A percentile compares a stretch with the other conserved stretches of the same genome.
Evolutionary conservation across 1,284 basidiomycete species (phyloP).

Genomic region (Marasmius oreades): DNA sequence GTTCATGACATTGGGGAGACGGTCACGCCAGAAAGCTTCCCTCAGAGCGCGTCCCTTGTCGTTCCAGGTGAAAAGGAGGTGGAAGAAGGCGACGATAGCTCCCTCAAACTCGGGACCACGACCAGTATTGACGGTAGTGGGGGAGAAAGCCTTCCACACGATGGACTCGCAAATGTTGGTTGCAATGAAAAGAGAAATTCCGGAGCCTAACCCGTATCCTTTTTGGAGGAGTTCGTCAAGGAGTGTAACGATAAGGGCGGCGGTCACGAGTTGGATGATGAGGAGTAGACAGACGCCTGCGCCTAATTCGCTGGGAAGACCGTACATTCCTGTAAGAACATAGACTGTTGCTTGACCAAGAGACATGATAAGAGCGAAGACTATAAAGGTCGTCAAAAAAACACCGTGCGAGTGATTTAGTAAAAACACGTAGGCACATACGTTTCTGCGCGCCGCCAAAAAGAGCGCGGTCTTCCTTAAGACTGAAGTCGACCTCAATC

Average conservation of each 20-base stretch:
- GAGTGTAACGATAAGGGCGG: slow-evolving; percentile 95
- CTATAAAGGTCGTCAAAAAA: slow-evolving; percentile 35
- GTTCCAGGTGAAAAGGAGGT: slow-evolving; percentile 97
- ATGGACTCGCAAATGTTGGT: slow-evolving; percentile 99
- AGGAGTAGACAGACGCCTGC: slow-evolving; percentile 95
- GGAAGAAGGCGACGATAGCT: slow-evolving; percentile 94
- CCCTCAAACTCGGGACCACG: slow-evolving; percentile 98
- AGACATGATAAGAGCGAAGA: slow-evolving; percentile 95
- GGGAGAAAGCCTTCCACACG: slow-evolving; percentile 99
- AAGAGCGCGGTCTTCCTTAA: slow-evolving; percentile 96
- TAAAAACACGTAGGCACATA: slow-evolving; percentile 39
- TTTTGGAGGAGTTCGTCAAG: slow-evolving; percentile 99
- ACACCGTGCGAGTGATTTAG: neutral
- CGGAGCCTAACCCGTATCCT: slow-evolving; percentile 97
- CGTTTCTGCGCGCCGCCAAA: slow-evolving; percentile 98
- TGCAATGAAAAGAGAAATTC: slow-evolving; percentile 98
- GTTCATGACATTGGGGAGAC: slow-evolving; percentile 98
- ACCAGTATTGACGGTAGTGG: slow-evolving; percentile 97
- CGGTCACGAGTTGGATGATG: slow-evolving; percentile 93
- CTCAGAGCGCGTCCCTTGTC: slow-evolving; percentile 96
- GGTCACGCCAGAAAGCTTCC: slow-evolving; percentile 97
- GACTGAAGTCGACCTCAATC: slow-evolving; percentile 94
- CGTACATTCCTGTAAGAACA: slow-evolving; percentile 96
- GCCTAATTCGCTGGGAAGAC: slow-evolving; percentile 90
- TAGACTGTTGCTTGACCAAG: slow-evolving; percentile 97